Percentiles rank a stretch among this genome's conserved stretches.
Conservation (phyloP, 2,329 filamentous ascomycete genomes). For the Ophiostoma fasciatum region DNA sequence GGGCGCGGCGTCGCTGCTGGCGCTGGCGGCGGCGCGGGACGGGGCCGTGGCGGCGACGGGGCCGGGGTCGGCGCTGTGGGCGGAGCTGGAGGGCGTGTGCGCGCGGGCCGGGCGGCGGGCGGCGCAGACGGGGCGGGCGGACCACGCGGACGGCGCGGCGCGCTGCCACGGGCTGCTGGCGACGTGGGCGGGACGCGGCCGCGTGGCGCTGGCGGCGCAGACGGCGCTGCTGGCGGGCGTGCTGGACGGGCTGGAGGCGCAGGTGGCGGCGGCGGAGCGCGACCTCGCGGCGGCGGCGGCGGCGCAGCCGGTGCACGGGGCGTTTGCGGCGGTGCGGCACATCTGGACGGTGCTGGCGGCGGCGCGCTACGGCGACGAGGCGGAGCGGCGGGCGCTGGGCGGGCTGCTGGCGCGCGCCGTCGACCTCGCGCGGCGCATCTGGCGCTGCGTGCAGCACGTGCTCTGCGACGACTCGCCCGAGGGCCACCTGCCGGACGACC, state of each 20-base stretch:
- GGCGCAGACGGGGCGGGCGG: constrained; percentile 62
- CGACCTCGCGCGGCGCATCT: constrained; percentile 50
- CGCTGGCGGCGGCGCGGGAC: constrained; percentile 21
- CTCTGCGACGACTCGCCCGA: constrained; percentile 93
- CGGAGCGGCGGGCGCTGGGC: constrained; percentile 21
- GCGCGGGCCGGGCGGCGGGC: constrained; percentile 41
- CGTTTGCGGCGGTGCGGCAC: constrained; percentile 52
- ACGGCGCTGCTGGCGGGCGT: constrained; percentile 41
- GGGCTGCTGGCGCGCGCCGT: constrained; percentile 41
- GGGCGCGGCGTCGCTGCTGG: constrained; percentile 35
- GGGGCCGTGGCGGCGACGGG: no score
- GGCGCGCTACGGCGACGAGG: constrained; percentile 21
- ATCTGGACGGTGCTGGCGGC: constrained; percentile 37
- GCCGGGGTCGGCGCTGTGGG: background rate
- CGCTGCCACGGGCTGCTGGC: constrained; percentile 59
- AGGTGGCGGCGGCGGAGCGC: constrained; percentile 44
- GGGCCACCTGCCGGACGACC: constrained; percentile 63
- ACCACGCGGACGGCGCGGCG: constrained; percentile 85
- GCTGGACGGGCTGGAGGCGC: constrained; percentile 46
- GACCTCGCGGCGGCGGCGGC: constrained; percentile 54
- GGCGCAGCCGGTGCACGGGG: constrained; percentile 52
- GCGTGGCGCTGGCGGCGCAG: constrained; percentile 24
- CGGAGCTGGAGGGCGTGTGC: constrained; percentile 32
- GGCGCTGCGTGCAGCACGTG: constrained; percentile 59
- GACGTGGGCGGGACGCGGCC: constrained; percentile 39